These are phyloP conservation scores for Linderniella brevidens DNA, from an alignment of 257 asterid species.

Conservation along the genomic window DNA sequence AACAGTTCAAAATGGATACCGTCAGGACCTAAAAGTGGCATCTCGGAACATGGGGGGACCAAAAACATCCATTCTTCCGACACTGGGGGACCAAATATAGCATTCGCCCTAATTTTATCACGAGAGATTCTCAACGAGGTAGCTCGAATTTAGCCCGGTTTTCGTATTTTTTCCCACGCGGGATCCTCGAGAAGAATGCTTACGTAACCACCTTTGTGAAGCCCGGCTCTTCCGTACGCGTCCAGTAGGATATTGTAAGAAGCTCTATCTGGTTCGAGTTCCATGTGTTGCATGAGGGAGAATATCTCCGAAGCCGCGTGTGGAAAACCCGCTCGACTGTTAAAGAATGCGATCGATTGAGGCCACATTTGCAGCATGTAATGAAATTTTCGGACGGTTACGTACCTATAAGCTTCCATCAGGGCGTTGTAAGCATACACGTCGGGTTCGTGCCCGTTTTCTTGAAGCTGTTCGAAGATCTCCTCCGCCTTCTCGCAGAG, in stretches of 20 bases:
- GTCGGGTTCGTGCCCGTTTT: constrained; percentile 80
- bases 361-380: too few relatives aligned
- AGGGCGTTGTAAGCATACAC: constrained; percentile 80
- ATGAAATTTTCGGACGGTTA: background rate
- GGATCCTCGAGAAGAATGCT: too few relatives aligned
- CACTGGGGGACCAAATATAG: too few relatives aligned
- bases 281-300: constrained; percentile 81
- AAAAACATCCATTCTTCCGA: too few relatives aligned
- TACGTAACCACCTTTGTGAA: constrained; percentile 38
- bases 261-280: constrained; percentile 72
- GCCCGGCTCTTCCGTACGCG: constrained; percentile 82
- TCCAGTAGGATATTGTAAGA: constrained; percentile 78
- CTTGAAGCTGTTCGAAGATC: constrained; percentile 61
- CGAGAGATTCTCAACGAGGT: background rate
- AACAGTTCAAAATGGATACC: too few relatives aligned
- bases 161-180: too few relatives aligned
- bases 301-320: constrained; percentile 72
- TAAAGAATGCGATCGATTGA: too few relatives aligned
- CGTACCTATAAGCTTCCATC: constrained; percentile 81
- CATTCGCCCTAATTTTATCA: too few relatives aligned
- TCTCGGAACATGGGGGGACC: too few relatives aligned
- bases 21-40: too few relatives aligned
- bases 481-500: constrained; percentile 79
- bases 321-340: constrained; percentile 81
- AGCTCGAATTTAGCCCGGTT: too few relatives aligned